Base-by-base conservation (phyloP, 2,329 filamentous ascomycete genomes). In the Amesomyces nigricolor region DNA sequence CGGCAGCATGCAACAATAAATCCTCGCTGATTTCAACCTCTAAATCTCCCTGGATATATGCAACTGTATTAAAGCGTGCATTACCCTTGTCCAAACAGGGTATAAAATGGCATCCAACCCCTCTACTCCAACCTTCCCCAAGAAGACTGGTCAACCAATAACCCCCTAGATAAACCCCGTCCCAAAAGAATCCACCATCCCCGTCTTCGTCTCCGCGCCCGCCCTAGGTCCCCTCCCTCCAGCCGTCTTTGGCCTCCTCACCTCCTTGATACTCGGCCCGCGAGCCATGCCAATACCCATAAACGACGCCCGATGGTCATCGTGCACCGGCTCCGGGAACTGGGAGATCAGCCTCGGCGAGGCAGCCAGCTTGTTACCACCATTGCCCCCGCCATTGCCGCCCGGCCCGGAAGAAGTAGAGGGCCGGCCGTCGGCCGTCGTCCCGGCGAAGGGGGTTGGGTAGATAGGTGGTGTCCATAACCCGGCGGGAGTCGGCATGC, bases 271-370 rank as follows among this genome's bases (percentile, higher is more conserved):
- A 7, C 66, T 70, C 51, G 65, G 58, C 1, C 69, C 69, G 35
- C 69, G 56, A 3, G 69, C 69, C 58, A 71, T 52, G 1, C 70
- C 70, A n/a, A 71, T 70, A 0, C 61, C 65, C n/a, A 61, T 61
- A n/a, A 58, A 59, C 30, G 57, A 37, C 3, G 49, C 32, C 10
- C 14, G 26, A n/a, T 53, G 42, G 5, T 58, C 55, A 3, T 17
- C 17, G 2, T 43, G 19, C 38, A 37, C 19, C 14, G 11, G 14
- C 7, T 52, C 54, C 3, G 57, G 55, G n/a, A 60, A 59, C 38
- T 56, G 51, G 4, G 59, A 54, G 5, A 61, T 37, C 29, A 61
- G 22, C 42, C 51, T 45, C 19, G 59, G 59, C 9, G 59, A 61
- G 0, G 57, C 55, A 10, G 51, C 53, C 39, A 62, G 39, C 4